phyloP scores from a whole-genome alignment of 805 yeast species.

The Wickerhamiella dianesei region DNA sequence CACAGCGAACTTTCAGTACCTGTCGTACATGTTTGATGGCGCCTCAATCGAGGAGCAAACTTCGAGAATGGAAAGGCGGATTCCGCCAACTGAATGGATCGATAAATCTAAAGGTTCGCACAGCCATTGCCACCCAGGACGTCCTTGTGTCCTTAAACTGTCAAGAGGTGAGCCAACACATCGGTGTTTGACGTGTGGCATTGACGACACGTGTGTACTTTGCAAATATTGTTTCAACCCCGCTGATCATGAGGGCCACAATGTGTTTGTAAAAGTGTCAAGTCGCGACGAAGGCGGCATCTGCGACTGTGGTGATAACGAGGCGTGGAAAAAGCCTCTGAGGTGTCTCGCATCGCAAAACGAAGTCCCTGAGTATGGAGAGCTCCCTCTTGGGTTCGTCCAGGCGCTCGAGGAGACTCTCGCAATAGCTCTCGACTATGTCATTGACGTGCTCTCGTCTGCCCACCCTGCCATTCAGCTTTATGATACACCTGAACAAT shows the following conservation, averaged over 20 bases:
- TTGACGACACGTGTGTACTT: slow-evolving; percentile 72
- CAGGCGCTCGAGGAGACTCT: slow-evolving; percentile 33
- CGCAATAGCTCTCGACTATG: slow-evolving; percentile 21
- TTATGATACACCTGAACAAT: slow-evolving; percentile 19
- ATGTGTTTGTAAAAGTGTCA: slow-evolving; percentile 47
- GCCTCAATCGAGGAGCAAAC: background rate
- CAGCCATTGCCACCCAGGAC: slow-evolving; percentile 37
- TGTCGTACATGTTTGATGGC: slow-evolving; percentile 13
- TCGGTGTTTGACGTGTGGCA: slow-evolving; percentile 60
- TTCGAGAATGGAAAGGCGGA: background rate
- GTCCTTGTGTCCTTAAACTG: slow-evolving; percentile 65
- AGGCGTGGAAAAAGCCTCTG: slow-evolving; percentile 54
- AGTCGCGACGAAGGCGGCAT: slow-evolving; percentile 57
- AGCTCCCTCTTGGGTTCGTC: slow-evolving; percentile 34
- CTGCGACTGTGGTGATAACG: slow-evolving; percentile 83
- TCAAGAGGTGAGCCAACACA: slow-evolving; percentile 71
- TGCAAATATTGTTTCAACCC: slow-evolving; percentile 66
- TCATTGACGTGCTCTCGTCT: slow-evolving; percentile 22
- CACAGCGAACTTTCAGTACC: slow-evolving; percentile 31
- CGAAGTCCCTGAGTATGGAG: slow-evolving; percentile 15
- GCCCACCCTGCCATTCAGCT: slow-evolving; percentile 19
- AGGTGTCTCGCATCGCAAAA: slow-evolving; percentile 34
- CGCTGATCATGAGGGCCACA: slow-evolving; percentile 59
- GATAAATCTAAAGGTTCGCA: slow-evolving; percentile 6
- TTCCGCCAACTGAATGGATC: slow-evolving; percentile 16